Evolutionary conservation across 257 asterid species (phyloP), one percentile per base, ranked within the genome.

Genomic region (Rauvolfia tetraphylla): DNA sequence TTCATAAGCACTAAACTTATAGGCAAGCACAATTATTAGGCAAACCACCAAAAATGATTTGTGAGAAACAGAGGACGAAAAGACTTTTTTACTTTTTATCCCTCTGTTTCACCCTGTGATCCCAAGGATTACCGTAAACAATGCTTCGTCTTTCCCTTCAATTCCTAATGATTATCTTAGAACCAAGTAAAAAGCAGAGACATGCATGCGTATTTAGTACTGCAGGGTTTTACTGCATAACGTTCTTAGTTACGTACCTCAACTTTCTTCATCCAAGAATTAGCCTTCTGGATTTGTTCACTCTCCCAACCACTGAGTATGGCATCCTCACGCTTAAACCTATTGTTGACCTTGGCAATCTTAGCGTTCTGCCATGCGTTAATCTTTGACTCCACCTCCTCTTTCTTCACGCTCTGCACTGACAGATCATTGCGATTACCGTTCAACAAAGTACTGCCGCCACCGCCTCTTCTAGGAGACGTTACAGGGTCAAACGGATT

Each of bases 251-350:
- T 2, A 76, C 79, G n/a, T 86, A 95, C 99, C 97, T 95, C 98
- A 73, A 91, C 80, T 87, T 95, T 95, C 92, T 95, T 95, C 96
- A 95, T 95, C 96, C 91, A 85, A 31, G 97, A 86, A 33, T 72
- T 83, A n/a, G 98, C 93, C 79, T 90, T 95, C 71, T 95, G 96
- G 17, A 92, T 93, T 63, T 91, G 93, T 83, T 95, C 99, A 10
- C 84, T 90, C 73, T 95, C 99, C 94, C 91, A 91, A 0, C 98
- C 97, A 49, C 80, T 82, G 57, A 92, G 88, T 5, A 91, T 68
- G 12, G 91, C 98, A 34, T 91, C 98, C 73, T 95, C 99, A 20
- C 98, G 80, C 90, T 92, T 95, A 77, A 91, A 91, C 80, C 98
- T 86, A 58, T 95, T 95, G 29, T 95, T 92, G 36, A 95, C 75